Evolutionary conservation across 2,329 filamentous ascomycete species (phyloP).

Genomic region (Neonectria sp.): DNA sequence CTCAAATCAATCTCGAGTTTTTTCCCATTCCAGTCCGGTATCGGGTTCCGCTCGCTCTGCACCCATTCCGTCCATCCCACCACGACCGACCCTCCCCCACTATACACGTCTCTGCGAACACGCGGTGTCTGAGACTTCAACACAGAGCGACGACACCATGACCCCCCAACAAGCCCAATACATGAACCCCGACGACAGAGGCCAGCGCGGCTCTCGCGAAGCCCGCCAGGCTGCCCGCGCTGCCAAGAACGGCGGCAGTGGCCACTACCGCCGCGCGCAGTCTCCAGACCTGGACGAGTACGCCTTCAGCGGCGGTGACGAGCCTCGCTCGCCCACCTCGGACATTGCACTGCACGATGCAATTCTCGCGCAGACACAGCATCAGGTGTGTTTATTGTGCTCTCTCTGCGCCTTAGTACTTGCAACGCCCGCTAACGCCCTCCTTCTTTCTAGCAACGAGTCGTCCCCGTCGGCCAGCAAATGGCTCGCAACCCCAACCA

Average conservation of each 20-base stretch:
- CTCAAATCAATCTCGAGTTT: background rate
- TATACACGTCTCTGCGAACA: background rate
- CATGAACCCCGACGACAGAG: constrained; percentile 32
- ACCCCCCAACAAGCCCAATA: constrained; percentile 24
- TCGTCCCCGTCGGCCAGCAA: constrained; percentile 45
- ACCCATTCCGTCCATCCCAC: background rate
- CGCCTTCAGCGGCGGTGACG: constrained; percentile 42
- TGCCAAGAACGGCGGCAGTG: constrained; percentile 42
- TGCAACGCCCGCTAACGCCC: constrained; percentile 27
- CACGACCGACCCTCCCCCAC: background rate
- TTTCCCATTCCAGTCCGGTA: background rate
- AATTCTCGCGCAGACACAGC: constrained; percentile 48
- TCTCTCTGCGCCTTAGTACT: background rate
- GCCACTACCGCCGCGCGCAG: constrained; percentile 45
- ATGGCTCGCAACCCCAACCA: constrained; percentile 38
- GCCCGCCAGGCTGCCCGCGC: constrained; percentile 44
- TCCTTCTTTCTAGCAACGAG: constrained; percentile 37
- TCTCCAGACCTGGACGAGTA: constrained; percentile 47
- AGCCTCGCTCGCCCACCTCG: constrained; percentile 45
- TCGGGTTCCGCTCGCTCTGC: background rate
- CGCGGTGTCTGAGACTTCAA: constrained; percentile 2
- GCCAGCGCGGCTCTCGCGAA: constrained; percentile 45
- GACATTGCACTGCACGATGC: constrained; percentile 49
- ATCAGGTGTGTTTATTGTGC: constrained; percentile 38
- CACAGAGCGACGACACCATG: constrained; percentile 9